Base-by-base conservation (phyloP, 306 rosid genomes). In the Carpinus fangiana region DNA sequence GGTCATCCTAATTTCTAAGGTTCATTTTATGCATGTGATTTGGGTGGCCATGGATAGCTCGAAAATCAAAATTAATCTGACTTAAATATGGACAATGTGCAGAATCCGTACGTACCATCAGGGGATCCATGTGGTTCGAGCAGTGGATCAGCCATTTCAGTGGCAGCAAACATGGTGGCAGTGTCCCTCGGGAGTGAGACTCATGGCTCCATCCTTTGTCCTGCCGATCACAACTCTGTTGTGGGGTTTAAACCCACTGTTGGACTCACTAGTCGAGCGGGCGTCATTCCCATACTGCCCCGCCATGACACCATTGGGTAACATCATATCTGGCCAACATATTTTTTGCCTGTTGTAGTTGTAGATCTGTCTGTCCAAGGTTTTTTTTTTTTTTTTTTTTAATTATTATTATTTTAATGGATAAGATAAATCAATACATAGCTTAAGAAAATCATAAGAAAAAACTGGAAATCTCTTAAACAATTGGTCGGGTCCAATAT, bases 171-270 rank as follows among this genome's bases (percentile, higher is more conserved):
- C 75, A 70, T 93, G 92, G 93, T 71, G 54, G 52, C 92, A 28
- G 84, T 89, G 74, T 81, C 96, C 4, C 55, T 90, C 17, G 96
- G 92, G 38, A 89, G 91, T 9, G 92, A 90, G 73, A 93, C 96
- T 0, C 77, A 86, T 64, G 92, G 91, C 56, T 90, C 93, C 0
- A 81, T 90, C 38, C 64, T 92, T 14, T 87, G 92, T 53, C 97
- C 93, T n/a, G 81, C 90, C 4, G 89, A 84, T 79, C 84, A 62
- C 52, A 92, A 85, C 81, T 92, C 92, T 0, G 93, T 93, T 23
- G 97, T 93, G 1, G 93, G 89, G 18, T 6, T 93, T 78, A 90
- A 89, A 81, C 94, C 94, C 52, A 90, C 93, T 0, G 86, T 90
- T 36, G 96, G 93, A 18, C 94, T 90, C 72, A 88, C 94, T 0